Conservation (phyloP, 2,329 filamentous ascomycete species). For the Periconia macrospinosa region DNA sequence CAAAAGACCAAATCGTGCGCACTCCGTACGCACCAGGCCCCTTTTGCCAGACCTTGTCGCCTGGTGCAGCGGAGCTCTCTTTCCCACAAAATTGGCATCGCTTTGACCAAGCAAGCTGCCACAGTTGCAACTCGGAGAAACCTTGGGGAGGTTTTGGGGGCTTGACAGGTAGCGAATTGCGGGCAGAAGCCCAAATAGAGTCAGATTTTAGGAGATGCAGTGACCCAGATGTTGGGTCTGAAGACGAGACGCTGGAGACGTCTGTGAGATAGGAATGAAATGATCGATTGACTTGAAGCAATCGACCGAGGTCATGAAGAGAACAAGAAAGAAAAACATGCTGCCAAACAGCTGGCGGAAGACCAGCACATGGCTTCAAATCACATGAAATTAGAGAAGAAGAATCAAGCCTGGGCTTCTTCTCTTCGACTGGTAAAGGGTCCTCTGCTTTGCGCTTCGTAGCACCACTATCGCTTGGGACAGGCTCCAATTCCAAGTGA, state of each 20-base stretch:
- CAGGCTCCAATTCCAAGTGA: not conserved
- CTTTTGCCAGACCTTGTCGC: constrained; percentile 54
- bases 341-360: constrained; percentile 70
- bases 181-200: constrained; percentile 70
- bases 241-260: constrained; percentile 35
- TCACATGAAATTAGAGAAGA: constrained; percentile 9
- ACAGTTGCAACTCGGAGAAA: constrained; percentile 74
- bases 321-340: constrained; percentile 68
- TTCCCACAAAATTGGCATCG: constrained; percentile 70
- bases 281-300: constrained; percentile 68
- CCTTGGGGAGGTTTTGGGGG: constrained; percentile 69
- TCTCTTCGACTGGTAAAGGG: constrained; percentile 21
- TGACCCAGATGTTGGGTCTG: constrained; percentile 32
- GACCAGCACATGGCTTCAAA: constrained; percentile 37
- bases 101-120: constrained; percentile 65
- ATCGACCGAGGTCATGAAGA: constrained; percentile 63
- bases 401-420: constrained; percentile 36
- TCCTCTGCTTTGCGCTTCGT: constrained; percentile 43
- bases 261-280: constrained; percentile 58
- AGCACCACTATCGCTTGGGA: constrained; percentile 4
- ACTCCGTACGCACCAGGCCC: constrained; percentile 66
- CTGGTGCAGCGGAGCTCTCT: constrained; percentile 26
- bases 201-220: constrained; percentile 57
- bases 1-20: constrained; percentile 72
- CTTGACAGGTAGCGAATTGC: constrained; percentile 65